Percentiles rank a stretch among this genome's conserved stretches.
phyloP scores from a whole-genome alignment of 345 rosid genomes.

The Passiflora organensis region DNA sequence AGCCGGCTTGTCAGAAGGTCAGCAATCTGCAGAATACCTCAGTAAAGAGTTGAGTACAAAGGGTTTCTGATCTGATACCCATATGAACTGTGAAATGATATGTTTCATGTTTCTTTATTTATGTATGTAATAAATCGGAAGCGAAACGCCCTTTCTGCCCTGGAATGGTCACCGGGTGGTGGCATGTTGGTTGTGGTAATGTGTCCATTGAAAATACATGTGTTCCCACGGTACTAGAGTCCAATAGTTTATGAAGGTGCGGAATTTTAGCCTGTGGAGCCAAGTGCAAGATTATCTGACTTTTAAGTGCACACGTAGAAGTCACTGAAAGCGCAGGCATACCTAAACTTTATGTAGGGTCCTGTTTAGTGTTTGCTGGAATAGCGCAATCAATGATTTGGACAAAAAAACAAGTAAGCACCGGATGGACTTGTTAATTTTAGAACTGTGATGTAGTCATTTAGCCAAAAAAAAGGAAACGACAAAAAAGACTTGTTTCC shows the following conservation, averaged over 20 bases:
- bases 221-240: too few relatives aligned
- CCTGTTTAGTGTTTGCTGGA: not conserved
- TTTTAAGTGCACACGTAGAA: not conserved
- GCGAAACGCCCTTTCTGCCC: too few relatives aligned
- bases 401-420: not conserved
- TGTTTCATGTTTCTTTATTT: too few relatives aligned
- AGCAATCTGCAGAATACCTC: too few relatives aligned
- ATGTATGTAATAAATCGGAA: too few relatives aligned
- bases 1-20: not conserved
- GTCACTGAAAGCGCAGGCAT: not conserved
- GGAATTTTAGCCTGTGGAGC: not conserved
- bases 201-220: slow-evolving; percentile 1
- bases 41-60: too few relatives aligned
- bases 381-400: not conserved
- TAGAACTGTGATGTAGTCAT: not conserved
- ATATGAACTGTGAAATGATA: too few relatives aligned
- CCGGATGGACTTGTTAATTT: not conserved
- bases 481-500: too few relatives aligned
- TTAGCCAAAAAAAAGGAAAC: not conserved
- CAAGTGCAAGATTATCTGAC: not conserved
- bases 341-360: not conserved
- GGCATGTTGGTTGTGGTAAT: slow-evolving; percentile 9
- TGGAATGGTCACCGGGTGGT: too few relatives aligned
- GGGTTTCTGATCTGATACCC: too few relatives aligned
- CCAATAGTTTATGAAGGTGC: too few relatives aligned